A percentile compares a stretch with the other conserved stretches of the same genome.
phyloP scores from a whole-genome alignment of 139 green algal species.

The Chlorella vulgaris region DNA sequence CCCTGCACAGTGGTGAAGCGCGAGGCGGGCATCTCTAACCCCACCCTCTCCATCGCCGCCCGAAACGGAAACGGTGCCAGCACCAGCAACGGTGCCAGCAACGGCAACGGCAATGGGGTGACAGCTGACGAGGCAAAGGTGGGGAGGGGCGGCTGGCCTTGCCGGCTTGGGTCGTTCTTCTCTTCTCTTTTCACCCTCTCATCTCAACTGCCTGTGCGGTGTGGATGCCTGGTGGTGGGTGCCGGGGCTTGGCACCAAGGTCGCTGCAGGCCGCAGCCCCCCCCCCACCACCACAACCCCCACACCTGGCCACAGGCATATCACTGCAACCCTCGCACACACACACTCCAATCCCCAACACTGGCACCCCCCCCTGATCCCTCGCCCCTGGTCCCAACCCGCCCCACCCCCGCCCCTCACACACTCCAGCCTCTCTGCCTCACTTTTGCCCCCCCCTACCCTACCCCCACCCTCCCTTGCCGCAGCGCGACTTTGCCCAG shows the following conservation, averaged over 20 bases:
- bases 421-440: not conserved
- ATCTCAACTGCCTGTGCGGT: too few species aligned
- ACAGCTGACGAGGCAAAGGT: constrained; percentile 41
- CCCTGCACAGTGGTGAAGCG: constrained; percentile 3
- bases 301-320: too few species aligned
- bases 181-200: too few species aligned
- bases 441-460: not conserved
- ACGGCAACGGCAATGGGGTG: not conserved
- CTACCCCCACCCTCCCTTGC: not conserved
- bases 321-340: too few species aligned
- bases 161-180: not conserved
- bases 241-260: too few species aligned
- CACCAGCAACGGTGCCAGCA: constrained; percentile 34
- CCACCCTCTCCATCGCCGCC: constrained; percentile 34
- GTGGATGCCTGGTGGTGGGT: too few species aligned
- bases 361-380: too few species aligned
- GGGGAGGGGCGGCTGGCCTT: not conserved
- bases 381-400: too few species aligned
- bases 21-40: constrained; percentile 24
- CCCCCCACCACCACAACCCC: too few species aligned
- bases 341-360: too few species aligned
- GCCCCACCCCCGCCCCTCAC: too few species aligned
- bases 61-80: constrained; percentile 42
- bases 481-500: constrained; percentile 50
- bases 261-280: too few species aligned